phyloP scores from a whole-genome alignment of 2,329 filamentous ascomycete species.

The Thelonectria olida region DNA sequence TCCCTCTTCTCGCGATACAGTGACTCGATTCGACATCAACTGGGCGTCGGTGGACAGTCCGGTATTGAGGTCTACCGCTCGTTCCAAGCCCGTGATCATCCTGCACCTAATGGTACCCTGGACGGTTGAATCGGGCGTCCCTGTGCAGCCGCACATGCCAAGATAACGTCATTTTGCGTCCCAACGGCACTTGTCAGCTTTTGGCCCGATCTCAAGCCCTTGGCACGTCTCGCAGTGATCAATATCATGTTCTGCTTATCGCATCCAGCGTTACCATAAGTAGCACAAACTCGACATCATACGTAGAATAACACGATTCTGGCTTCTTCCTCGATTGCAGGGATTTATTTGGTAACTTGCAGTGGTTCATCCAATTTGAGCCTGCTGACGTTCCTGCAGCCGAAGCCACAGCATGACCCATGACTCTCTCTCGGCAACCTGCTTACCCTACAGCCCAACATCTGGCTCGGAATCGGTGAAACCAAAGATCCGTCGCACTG shows the following conservation, averaged over 20 bases:
- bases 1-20: no score
- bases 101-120: constrained; percentile 20
- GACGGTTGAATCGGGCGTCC: constrained; percentile 32
- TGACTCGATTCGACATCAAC: no score
- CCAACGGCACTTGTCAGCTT: not conserved
- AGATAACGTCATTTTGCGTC: constrained; percentile 38
- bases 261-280: not conserved
- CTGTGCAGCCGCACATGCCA: constrained; percentile 31
- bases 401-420: not conserved
- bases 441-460: constrained; percentile 29
- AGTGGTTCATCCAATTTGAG: not conserved
- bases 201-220: no score
- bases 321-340: not conserved
- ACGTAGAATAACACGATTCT: not conserved
- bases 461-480: constrained; percentile 28
- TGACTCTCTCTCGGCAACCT: not conserved
- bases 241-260: not conserved
- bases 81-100: constrained; percentile 36
- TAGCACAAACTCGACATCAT: not conserved
- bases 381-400: not conserved
- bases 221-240: no score
- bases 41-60: not conserved
- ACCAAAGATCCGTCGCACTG: constrained; percentile 27
- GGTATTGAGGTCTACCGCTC: constrained; percentile 24
- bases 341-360: not conserved